These are phyloP conservation scores for Phytophthora sp. DNA, from an alignment of 352 stramenopile genomes.

Conservation along the genomic window DNA sequence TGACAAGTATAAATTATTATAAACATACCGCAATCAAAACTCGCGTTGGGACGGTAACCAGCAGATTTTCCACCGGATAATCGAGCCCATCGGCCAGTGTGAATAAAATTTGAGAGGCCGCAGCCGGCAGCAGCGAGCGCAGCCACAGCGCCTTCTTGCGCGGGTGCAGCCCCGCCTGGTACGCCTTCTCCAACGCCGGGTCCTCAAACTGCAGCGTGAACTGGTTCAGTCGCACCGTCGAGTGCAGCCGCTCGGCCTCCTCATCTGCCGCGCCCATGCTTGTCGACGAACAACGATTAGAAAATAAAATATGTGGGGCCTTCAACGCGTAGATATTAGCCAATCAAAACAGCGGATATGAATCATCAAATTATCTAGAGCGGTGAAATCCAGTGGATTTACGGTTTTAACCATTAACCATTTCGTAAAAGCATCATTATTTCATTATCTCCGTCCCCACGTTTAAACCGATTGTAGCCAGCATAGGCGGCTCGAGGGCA, in stretches of 20 bases:
- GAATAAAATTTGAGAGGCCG: slow-evolving; percentile 78
- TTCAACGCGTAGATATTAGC: background rate
- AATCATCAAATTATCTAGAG: too few relatives aligned
- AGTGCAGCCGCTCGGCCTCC: slow-evolving; percentile 52
- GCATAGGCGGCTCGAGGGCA: too few relatives aligned
- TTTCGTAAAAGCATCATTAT: too few relatives aligned
- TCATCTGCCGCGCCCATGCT: background rate
- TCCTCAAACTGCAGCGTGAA: slow-evolving; percentile 86
- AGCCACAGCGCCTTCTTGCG: slow-evolving; percentile 88
- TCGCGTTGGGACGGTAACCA: slow-evolving; percentile 74
- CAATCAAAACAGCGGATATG: too few relatives aligned
- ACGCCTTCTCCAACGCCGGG: slow-evolving; percentile 61
- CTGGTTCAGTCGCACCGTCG: slow-evolving; percentile 82
- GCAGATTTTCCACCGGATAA: slow-evolving; percentile 65
- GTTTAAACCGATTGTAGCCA: too few relatives aligned
- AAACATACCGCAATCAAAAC: slow-evolving; percentile 62
- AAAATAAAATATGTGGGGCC: slow-evolving; percentile 8
- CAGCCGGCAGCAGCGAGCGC: slow-evolving; percentile 76
- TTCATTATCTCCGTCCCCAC: too few relatives aligned
- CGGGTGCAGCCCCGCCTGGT: slow-evolving; percentile 65
- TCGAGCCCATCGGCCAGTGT: slow-evolving; percentile 75
- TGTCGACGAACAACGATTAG: slow-evolving; percentile 4
- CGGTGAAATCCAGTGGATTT: too few relatives aligned
- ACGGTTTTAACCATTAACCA: too few relatives aligned
- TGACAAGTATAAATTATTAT: slow-evolving; percentile 2